Evolutionary conservation across 2,329 filamentous ascomycete genomes (phyloP).

Genomic region (Parafenestella ontariensis): DNA sequence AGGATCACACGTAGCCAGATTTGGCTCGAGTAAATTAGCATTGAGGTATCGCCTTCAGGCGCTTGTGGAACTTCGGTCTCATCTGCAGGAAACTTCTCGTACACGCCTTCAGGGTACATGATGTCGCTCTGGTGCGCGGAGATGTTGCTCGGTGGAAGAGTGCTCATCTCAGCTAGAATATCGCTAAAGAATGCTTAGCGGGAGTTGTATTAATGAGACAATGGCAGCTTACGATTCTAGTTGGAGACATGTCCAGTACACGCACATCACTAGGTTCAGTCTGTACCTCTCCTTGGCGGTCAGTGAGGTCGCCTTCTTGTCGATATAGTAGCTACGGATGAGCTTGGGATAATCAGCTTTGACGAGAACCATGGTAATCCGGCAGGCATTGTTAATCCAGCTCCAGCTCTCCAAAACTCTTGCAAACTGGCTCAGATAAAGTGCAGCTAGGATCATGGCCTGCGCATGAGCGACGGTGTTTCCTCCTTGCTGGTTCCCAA

Average conservation of each 20-base stretch:
- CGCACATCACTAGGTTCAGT: constrained; percentile 60
- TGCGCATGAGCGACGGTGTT: constrained; percentile 85
- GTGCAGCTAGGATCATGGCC: constrained; percentile 79
- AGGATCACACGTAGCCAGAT: constrained; percentile 65
- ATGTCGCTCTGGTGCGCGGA: constrained; percentile 66
- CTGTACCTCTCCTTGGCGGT: constrained; percentile 38
- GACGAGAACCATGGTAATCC: constrained; percentile 73
- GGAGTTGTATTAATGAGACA: neutral
- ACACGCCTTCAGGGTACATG: constrained; percentile 69
- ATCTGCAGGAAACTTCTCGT: constrained; percentile 43
- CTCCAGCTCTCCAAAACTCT: constrained; percentile 85
- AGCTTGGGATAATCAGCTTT: constrained; percentile 60
- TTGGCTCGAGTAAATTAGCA: constrained; percentile 68
- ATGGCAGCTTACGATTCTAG: constrained; percentile 73
- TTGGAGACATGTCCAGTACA: constrained; percentile 94
- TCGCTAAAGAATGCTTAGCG: constrained; percentile 64
- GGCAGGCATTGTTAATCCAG: constrained; percentile 69
- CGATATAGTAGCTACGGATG: constrained; percentile 28
- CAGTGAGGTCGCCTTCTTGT: constrained; percentile 14
- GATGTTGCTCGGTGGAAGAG: constrained; percentile 66
- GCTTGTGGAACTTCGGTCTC: constrained; percentile 16
- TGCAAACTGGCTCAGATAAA: constrained; percentile 89
- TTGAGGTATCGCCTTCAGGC: constrained; percentile 50
- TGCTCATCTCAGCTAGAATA: constrained; percentile 83
- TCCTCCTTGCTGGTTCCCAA: constrained; percentile 80